Base-by-base conservation (phyloP, 2,329 filamentous ascomycete genomes). In the Cephalotrichum gorgonifer region DNA sequence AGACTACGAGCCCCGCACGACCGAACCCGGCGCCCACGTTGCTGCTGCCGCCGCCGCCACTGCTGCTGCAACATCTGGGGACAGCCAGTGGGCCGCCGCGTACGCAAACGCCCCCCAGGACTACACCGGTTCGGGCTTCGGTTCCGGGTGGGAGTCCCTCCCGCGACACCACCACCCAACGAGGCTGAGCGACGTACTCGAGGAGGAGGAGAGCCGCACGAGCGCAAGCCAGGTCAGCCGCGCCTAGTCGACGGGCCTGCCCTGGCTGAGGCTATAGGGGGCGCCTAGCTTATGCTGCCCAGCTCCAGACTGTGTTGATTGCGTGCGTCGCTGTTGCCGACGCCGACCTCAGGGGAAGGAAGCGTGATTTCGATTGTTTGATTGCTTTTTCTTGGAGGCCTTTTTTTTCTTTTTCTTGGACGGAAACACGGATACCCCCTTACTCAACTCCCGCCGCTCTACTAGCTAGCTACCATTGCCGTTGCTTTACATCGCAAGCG, bases 151-250 rank as follows among this genome's bases (percentile, higher is more conserved):
- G 87, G 86, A 93, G 54, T 69, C 70, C n/a, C 71, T 88, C 54
- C 83, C 84, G 23, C 77, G 82, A 50, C 89, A 95, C 64, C 87
- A 93, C 56, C 88, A 95, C 65, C 89, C 89, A 0, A 95, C 89
- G 8, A 74, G 90, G 50, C 71, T 95, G 54, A 95, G 88, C 63
- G 89, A 95, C 65, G 89, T 95, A 26, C 75, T 93, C 27, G 85
- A 89, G 60, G 88, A 88, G 60, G 85, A 94, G 54, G 87, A 93
- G 46, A 87, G 85, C 61, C 78, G 85, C 22, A 87, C 85, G 14
- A 86, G 85, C 56, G 81, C 81, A 11, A 84, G 81, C 61, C 76
- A 81, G 53, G 64, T 74, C 54, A 81, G 77, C 59, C 75, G 76
- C 30, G 39, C 27, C 33, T 54, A 48, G 27, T 3, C 22, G 42